A percentile compares a stretch with the other conserved stretches of the same genome.
Conservation (phyloP, 306 rosid species). For the Carpinus fangiana region DNA sequence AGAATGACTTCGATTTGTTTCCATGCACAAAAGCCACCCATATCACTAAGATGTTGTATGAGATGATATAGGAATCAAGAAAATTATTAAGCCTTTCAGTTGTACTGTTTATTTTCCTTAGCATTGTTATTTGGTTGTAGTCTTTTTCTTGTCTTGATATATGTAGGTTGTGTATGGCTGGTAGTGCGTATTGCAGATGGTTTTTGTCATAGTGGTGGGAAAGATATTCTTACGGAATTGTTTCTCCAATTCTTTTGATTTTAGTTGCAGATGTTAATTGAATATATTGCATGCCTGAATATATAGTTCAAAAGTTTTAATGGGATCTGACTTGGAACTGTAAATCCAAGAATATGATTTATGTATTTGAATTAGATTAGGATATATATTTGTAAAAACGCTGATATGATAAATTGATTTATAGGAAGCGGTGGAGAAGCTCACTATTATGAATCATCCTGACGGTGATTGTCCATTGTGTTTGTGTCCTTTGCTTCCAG, state of each 20-base stretch:
- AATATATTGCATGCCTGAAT: not conserved
- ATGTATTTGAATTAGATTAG: conserved; percentile 6
- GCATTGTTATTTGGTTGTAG: not conserved
- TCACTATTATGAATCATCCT: conserved; percentile 83
- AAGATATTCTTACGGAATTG: not conserved
- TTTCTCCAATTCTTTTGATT: not conserved
- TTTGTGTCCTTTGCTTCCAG: conserved; percentile 62
- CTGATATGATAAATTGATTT: conserved; percentile 26
- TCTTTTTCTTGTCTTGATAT: not conserved
- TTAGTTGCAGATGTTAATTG: not conserved
- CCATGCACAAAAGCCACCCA: not conserved
- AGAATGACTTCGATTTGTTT: not conserved
- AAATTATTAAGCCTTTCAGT: not conserved
- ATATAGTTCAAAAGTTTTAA: not conserved
- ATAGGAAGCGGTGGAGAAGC: conserved; percentile 83
- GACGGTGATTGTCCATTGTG: conserved; percentile 90
- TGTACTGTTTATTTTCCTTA: not conserved
- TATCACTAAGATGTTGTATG: not conserved
- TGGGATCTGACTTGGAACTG: not conserved
- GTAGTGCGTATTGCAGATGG: not conserved
- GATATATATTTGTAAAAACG: not conserved
- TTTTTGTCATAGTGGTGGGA: not conserved
- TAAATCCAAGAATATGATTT: conserved; percentile 1
- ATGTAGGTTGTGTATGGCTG: not conserved
- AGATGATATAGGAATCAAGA: not conserved